Conservation (phyloP, 2,329 filamentous ascomycete species). For the Venturia effusa region DNA sequence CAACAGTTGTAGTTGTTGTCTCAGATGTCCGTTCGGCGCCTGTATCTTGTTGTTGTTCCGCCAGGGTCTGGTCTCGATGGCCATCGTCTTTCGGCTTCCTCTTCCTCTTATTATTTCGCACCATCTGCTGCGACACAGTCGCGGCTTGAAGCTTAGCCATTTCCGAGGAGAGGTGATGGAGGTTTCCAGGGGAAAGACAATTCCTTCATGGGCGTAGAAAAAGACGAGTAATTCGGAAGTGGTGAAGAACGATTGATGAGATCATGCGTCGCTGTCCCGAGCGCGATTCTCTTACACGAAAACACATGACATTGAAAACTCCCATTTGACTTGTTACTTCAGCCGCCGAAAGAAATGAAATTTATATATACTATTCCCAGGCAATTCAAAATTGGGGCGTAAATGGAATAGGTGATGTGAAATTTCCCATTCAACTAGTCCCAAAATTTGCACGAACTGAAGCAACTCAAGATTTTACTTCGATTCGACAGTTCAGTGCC, state of each 20-base stretch:
- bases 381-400: too few relatives aligned
- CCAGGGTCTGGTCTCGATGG: constrained; percentile 13
- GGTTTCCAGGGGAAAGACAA: not conserved
- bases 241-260: not conserved
- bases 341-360: too few relatives aligned
- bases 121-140: constrained; percentile 32
- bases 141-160: constrained; percentile 27
- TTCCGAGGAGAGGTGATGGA: not conserved
- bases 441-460: too few relatives aligned
- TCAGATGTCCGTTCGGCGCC: not conserved
- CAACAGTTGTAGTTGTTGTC: constrained; percentile 6
- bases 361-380: too few relatives aligned
- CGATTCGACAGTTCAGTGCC: too few relatives aligned
- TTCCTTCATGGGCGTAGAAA: not conserved
- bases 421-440: too few relatives aligned
- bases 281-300: not conserved
- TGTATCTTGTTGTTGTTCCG: constrained; percentile 12
- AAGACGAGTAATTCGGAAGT: not conserved
- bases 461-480: too few relatives aligned
- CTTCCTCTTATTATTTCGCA: constrained; percentile 34
- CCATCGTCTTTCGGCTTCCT: constrained; percentile 16
- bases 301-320: not conserved
- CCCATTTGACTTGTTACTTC: too few relatives aligned
- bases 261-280: not conserved
- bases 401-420: too few relatives aligned